Base-by-base conservation (phyloP, 805 yeast genomes). In the Torulaspora franciscae region DNA sequence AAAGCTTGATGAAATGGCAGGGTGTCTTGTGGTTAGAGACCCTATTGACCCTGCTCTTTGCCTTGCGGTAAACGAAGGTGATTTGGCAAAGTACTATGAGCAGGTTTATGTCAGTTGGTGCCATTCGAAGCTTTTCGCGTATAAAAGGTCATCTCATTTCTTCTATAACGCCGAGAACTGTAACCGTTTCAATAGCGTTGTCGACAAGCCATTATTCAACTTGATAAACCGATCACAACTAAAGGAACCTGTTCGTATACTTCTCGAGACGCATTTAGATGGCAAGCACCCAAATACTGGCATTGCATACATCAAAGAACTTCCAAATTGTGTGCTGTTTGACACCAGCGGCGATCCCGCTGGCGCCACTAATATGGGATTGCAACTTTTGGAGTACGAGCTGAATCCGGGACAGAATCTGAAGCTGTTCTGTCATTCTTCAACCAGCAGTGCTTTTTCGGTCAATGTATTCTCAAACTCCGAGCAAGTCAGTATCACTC, bases 81-180 rank as follows among this genome's bases (percentile, higher is more conserved):
- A 67, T 5, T 47, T 74, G 1, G 57, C 60, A 22, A 54, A 64
- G 17, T 62, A 65, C 22, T 85, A 79, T 57, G 64, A 67, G 9
- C 70, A 71, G 4, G 47, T 85, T 2, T 87, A 86, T 58, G 46
- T 86, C 32, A 85, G 81, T 58, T 84, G 95, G 91, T 70, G 78
- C 46, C 74, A 79, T 0, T 24, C 38, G 0, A 50, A 51, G 30
- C 36, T 56, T 4, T 69, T 67, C 29, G 23, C 41, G 3, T 35
- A 40, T 30, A 56, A 58, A 19, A 50, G 52, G 1, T 37, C 43
- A 3, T 43, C 58, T n/a, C 61, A 62, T 37, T 68, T 65, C 47
- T 61, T 57, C 11, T 70, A 66, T 48, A 59, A 59, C 25, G 42
- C 47, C 8, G 43, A 46, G 10, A 41, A 35, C 24, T 40, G 44